Evolutionary conservation across 2,329 filamentous ascomycete species (phyloP).

Genomic region (Pseudogymnoascus sp.): DNA sequence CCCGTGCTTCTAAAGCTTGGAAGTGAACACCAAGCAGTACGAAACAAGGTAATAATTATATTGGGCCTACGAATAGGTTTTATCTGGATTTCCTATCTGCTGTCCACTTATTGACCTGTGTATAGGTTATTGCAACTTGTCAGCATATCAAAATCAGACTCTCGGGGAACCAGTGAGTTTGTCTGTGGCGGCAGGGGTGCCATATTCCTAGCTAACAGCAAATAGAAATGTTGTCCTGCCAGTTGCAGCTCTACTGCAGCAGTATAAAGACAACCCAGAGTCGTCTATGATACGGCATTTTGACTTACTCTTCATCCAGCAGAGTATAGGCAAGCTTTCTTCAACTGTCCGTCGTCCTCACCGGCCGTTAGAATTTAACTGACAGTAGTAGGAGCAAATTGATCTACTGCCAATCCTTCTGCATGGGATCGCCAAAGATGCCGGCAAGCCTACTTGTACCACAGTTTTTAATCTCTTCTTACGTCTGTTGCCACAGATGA

Average conservation of each 20-base stretch:
- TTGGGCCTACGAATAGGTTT: conserved; percentile 10
- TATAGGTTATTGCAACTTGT: conserved; percentile 58
- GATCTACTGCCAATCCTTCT: conserved; percentile 66
- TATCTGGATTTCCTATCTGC: conserved; percentile 16
- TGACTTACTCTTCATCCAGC: conserved; percentile 82
- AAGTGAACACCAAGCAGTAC: conserved; percentile 72
- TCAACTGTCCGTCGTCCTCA: conserved; percentile 37
- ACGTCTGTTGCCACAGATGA: conserved; percentile 63
- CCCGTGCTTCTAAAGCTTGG: conserved; percentile 80
- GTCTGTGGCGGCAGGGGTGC: background rate
- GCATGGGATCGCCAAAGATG: conserved; percentile 56
- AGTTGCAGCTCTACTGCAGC: conserved; percentile 74
- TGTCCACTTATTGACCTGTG: conserved; percentile 24
- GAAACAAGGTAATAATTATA: conserved; percentile 56
- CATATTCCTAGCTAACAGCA: conserved; percentile 11
- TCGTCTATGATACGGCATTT: conserved; percentile 76
- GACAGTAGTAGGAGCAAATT: conserved; percentile 51
- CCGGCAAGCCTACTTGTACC: conserved; percentile 46
- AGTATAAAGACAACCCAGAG: conserved; percentile 70
- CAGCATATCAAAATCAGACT: conserved; percentile 61
- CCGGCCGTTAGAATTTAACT: conserved; percentile 9
- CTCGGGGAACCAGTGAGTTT: conserved; percentile 29
- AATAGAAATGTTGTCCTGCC: conserved; percentile 61
- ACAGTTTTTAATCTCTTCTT: conserved; percentile 78
- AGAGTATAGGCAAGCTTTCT: conserved; percentile 61